phyloP scores from a whole-genome alignment of 2,329 filamentous ascomycete genomes.

The Aspergillus phoenicis region DNA sequence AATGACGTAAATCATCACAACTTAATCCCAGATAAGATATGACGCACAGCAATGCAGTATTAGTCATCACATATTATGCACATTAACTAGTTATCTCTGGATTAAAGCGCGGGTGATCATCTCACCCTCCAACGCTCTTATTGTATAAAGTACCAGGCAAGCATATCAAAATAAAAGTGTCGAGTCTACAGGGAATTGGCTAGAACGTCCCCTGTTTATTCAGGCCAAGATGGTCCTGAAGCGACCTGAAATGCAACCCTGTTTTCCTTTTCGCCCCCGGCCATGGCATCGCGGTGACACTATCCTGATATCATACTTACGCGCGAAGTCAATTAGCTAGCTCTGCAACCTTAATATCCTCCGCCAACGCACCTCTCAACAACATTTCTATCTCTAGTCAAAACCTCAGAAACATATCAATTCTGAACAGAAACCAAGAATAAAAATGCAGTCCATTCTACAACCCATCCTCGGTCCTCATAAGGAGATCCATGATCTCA shows the following conservation, averaged over 20 bases:
- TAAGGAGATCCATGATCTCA: constrained; percentile 38
- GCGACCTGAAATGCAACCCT: neutral
- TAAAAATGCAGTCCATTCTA: constrained; percentile 26
- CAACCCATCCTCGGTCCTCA: constrained; percentile 42
- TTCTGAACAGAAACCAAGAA: no score
- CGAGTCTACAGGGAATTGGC: neutral
- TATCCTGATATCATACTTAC: constrained; percentile 8
- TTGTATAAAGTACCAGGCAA: neutral
- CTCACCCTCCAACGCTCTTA: neutral
- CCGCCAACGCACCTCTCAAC: neutral
- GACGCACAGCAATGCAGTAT: neutral
- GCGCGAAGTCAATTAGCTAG: neutral
- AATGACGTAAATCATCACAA: neutral
- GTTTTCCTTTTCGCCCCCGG: neutral
- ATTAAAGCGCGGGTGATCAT: neutral
- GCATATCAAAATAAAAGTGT: neutral
- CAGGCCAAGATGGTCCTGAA: neutral
- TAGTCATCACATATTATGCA: neutral
- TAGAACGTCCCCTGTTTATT: neutral
- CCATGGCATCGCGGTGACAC: neutral
- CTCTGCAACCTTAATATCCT: neutral
- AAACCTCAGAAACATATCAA: no score
- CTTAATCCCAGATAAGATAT: neutral
- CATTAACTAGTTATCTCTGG: neutral
- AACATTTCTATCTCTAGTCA: neutral